Percentiles rank a stretch among this genome's conserved stretches.
phyloP scores from a whole-genome alignment of 306 rosid genomes.

The Pyrus betulifolia region DNA sequence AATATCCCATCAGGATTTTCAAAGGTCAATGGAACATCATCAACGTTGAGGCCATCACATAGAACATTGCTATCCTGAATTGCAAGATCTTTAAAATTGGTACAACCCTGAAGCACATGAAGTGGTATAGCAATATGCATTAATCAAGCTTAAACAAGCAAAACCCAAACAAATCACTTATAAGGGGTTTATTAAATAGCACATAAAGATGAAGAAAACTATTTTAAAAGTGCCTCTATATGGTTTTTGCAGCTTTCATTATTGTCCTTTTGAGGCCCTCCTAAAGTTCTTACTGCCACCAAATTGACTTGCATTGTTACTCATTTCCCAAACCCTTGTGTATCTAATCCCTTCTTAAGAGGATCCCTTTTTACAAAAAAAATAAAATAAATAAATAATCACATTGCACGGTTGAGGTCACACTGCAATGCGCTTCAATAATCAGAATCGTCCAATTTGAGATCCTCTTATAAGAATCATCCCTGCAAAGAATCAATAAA shows the following conservation, averaged over 20 bases:
- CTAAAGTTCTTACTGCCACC: not conserved
- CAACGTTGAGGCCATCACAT: conserved; percentile 48
- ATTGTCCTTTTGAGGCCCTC: not conserved
- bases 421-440: not conserved
- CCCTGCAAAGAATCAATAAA: not conserved
- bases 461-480: not conserved
- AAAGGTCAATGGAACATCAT: conserved; percentile 30
- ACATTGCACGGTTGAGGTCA: not conserved
- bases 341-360: not conserved
- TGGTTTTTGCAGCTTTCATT: not conserved
- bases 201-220: not conserved
- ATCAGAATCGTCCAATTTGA: not conserved
- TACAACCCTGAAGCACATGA: conserved; percentile 30
- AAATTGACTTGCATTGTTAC: not conserved
- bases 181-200: not conserved
- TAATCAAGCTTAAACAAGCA: not conserved
- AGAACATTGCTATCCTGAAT: conserved; percentile 36
- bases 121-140: not conserved
- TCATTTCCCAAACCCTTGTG: not conserved
- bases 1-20: conserved; percentile 44
- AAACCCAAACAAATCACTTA: not conserved
- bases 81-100: conserved; percentile 38
- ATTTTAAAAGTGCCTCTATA: not conserved
- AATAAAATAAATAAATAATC: not conserved
- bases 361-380: not conserved